Percentiles rank a stretch among this genome's conserved stretches.
Evolutionary conservation across 441 rosid species (phyloP).

Genomic region (Monsonia emarginata): DNA sequence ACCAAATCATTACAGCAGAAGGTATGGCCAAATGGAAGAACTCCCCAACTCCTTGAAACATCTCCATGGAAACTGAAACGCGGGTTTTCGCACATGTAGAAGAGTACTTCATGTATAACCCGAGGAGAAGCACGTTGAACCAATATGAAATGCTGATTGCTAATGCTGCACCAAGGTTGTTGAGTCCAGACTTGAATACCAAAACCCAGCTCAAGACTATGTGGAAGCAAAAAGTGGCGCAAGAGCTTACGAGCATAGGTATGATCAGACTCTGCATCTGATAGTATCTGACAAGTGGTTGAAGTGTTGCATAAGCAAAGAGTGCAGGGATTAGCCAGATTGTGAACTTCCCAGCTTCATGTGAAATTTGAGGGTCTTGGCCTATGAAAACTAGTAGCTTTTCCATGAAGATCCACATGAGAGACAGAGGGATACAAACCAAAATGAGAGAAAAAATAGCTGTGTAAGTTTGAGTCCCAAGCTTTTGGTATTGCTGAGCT

Average conservation of each 20-base stretch:
- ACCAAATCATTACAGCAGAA: conserved; percentile 78
- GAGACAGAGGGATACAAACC: conserved; percentile 36
- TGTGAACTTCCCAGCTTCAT: conserved; percentile 49
- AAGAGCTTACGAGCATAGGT: conserved; percentile 54
- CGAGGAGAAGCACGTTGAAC: conserved; percentile 53
- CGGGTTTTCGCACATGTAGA: conserved; percentile 39
- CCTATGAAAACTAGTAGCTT: conserved; percentile 42
- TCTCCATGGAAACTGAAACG: conserved; percentile 32
- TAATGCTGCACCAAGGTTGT: conserved; percentile 51
- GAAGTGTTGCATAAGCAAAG: conserved; percentile 48
- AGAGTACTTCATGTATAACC: conserved; percentile 47
- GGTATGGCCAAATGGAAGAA: conserved; percentile 66
- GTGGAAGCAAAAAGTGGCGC: conserved; percentile 35
- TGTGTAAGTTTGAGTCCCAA: conserved; percentile 51
- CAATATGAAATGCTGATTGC: conserved; percentile 53
- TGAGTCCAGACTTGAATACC: conserved; percentile 43
- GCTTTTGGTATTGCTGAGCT: conserved; percentile 47
- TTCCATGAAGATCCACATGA: conserved; percentile 57
- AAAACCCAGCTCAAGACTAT: conserved; percentile 48
- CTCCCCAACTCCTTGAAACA: conserved; percentile 45
- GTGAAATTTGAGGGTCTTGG: conserved; percentile 57
- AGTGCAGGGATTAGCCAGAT: conserved; percentile 58
- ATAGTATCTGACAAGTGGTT: conserved; percentile 46
- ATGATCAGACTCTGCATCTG: conserved; percentile 53
- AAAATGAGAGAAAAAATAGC: conserved; percentile 40